Evolutionary conservation across 2,329 filamentous ascomycete species (phyloP).

Genomic region (Cryphonectria japonica): DNA sequence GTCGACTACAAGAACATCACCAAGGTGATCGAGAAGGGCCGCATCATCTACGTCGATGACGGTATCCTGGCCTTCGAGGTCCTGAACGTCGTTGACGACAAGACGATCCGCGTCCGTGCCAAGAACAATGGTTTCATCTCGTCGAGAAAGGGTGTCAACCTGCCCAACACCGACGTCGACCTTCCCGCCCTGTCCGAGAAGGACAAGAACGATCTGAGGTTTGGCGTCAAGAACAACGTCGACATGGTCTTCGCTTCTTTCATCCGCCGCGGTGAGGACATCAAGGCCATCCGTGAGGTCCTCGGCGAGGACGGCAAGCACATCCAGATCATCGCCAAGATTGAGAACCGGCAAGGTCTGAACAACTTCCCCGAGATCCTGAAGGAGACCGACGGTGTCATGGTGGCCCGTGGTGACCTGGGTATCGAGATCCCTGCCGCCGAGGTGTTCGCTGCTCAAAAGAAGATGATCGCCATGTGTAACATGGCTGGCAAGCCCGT

Average conservation of each 20-base stretch:
- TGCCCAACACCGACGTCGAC: conserved; percentile 98
- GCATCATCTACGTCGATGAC: conserved; percentile 97
- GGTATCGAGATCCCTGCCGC: conserved; percentile 98
- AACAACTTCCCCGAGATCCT: conserved; percentile 99
- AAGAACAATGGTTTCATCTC: conserved; percentile 99
- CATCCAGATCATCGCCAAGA: conserved; percentile 99
- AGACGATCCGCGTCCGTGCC: conserved; percentile 84
- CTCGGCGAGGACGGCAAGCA: conserved; percentile 90
- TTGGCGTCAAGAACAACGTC: conserved; percentile 97
- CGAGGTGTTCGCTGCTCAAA: conserved; percentile 98
- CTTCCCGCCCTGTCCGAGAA: conserved; percentile 97
- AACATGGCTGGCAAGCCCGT: conserved; percentile 98
- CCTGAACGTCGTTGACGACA: conserved; percentile 80
- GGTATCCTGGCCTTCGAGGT: conserved; percentile 97
- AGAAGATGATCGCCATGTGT: conserved; percentile 99
- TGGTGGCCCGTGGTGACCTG: conserved; percentile 98
- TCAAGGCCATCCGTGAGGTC: conserved; percentile 87
- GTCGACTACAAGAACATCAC: conserved; percentile 99
- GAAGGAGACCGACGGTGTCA: conserved; percentile 95
- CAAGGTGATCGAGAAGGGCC: conserved; percentile 90
- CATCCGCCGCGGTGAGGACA: conserved; percentile 92
- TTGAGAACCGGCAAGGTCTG: conserved; percentile 99
- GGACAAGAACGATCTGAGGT: conserved; percentile 90
- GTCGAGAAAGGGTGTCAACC: conserved; percentile 98
- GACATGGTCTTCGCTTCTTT: conserved; percentile 99